phyloP scores from a whole-genome alignment of 257 asterid species.

The Jaltomata sinuosa region DNA sequence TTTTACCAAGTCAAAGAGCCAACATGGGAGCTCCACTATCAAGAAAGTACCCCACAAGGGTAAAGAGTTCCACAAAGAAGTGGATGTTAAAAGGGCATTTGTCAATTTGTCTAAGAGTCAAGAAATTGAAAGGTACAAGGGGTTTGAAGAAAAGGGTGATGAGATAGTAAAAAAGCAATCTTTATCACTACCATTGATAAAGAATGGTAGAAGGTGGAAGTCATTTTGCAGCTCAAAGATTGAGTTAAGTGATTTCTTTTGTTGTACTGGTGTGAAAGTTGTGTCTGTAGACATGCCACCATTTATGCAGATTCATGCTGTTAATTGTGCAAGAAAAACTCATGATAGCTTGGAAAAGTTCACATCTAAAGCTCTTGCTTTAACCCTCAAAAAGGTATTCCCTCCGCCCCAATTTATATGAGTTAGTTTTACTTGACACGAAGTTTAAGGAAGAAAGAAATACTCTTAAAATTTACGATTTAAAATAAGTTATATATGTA shows the following conservation, averaged over 20 bases:
- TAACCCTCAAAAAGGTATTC: constrained; percentile 71
- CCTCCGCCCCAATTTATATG: no score
- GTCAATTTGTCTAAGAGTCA: constrained; percentile 22
- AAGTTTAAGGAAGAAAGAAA: no score
- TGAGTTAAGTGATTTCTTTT: constrained; percentile 62
- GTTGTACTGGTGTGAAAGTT: constrained; percentile 57
- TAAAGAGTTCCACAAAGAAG: constrained; percentile 13
- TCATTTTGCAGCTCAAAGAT: constrained; percentile 59
- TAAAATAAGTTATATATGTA: no score
- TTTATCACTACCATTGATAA: constrained; percentile 21
- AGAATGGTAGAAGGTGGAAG: constrained; percentile 40
- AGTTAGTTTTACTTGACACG: no score
- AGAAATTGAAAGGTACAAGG: constrained; percentile 18
- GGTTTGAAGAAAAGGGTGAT: no score
- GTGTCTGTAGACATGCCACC: constrained; percentile 96
- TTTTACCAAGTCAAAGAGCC: constrained; percentile 57
- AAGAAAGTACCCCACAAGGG: constrained; percentile 19
- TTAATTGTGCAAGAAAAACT: constrained; percentile 76
- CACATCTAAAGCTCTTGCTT: constrained; percentile 86
- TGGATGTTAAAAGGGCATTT: constrained; percentile 23
- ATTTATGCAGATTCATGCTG: constrained; percentile 87
- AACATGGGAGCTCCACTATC: constrained; percentile 10
- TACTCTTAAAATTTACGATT: no score
- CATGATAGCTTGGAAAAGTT: constrained; percentile 87
- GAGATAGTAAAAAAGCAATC: constrained; percentile 10